Evolutionary conservation across 345 rosid genomes (phyloP), one percentile per base, ranked within the genome.

Genomic region (Arabidopsis suecica): DNA sequence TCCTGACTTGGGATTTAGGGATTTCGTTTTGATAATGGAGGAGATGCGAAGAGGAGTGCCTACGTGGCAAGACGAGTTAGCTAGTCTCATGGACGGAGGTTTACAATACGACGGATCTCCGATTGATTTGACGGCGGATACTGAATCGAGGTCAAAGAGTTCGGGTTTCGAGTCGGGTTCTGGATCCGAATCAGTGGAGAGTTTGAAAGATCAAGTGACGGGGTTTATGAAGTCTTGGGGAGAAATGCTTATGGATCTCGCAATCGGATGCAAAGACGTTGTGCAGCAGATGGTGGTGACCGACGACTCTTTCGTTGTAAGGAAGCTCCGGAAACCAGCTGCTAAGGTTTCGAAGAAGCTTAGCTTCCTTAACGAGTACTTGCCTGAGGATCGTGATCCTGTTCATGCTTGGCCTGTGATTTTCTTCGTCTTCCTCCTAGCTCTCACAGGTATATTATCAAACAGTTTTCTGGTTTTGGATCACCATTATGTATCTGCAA

Each of bases 321-420:
- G 82, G 65, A 94, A 90, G 82, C 82, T 94, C 16, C 81, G 93
- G 1, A 83, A 85, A 74, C 95, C 97, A 6, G 79, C 83, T 60
- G 88, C 87, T 22, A 85, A 86, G 69, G 85, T 86, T 30, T 85
- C 86, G 2, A 82, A 83, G 33, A 85, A 86, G 62, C 81, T 94
- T 65, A 83, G 82, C 62, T 91, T 90, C 50, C 86, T 94, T 80
- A 94, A 94, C 20, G 96, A 94, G 70, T 90, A 77, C 48, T 88
- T 94, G 83, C 97, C 98, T 7, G 98, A 94, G 88, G 98, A 94
- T 87, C 96, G 96, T 73, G 89, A 94, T 82, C 98, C 97, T 0
- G 79, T 65, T 61, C 92, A 84, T 40, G 93, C 93, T 30, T 94
- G 98, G 98, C 90, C 93, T 38, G 88, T 94, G 38, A 78, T 94